Conservation (phyloP, 345 rosid species). For the Pistacia vera region DNA sequence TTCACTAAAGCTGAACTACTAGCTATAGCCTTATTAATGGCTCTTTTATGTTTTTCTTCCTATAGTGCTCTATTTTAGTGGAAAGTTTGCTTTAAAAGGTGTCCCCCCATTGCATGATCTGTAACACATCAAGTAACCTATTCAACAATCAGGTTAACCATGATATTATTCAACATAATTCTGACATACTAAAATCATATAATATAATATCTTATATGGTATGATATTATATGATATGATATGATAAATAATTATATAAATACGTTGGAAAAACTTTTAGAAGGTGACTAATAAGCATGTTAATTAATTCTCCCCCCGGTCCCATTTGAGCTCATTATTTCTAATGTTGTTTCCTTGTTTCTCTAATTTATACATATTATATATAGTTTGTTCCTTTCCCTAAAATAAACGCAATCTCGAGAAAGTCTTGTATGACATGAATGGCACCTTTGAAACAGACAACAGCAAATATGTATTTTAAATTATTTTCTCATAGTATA, state of each 20-base stretch:
- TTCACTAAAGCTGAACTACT: not conserved
- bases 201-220: not conserved
- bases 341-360: slow-evolving; percentile 16
- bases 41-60: not conserved
- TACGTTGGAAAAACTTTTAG: slow-evolving; percentile 1
- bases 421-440: slow-evolving; percentile 6
- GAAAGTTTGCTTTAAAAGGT: not conserved
- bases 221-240: not conserved
- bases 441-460: slow-evolving; percentile 22
- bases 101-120: not conserved
- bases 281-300: not conserved
- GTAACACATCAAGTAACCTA: not conserved
- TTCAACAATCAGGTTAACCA: not conserved
- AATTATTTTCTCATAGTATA: slow-evolving; percentile 22
- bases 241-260: not conserved
- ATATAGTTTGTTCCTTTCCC: slow-evolving; percentile 2
- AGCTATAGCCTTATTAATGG: not conserved
- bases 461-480: slow-evolving; percentile 17
- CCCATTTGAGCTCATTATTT: slow-evolving; percentile 1
- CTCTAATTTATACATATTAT: not conserved
- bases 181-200: too few relatives aligned
- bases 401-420: slow-evolving; percentile 8
- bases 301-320: slow-evolving; percentile 6
- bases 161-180: not conserved
- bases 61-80: slow-evolving; percentile 2